Conservation (phyloP, 129 eudicot species). For the Dittrichia graveolens region DNA sequence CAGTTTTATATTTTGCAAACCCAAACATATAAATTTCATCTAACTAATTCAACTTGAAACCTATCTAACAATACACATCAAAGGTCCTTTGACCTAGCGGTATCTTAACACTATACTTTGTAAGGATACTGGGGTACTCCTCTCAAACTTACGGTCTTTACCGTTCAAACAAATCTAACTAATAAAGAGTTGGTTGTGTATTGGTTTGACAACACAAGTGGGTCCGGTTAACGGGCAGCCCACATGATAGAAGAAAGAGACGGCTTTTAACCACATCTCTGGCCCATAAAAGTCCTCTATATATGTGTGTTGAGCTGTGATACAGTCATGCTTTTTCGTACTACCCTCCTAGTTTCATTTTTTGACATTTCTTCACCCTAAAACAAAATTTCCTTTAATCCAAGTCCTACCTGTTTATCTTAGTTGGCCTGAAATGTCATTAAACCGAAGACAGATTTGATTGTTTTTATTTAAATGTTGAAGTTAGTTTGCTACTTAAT, state of each 20-base stretch:
- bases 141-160: no score
- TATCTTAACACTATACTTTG: no score
- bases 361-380: neutral
- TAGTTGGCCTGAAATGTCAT: neutral
- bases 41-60: no score
- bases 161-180: no score
- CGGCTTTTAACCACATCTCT: neutral
- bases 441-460: neutral
- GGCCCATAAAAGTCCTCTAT: neutral
- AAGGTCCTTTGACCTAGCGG: no score
- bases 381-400: neutral
- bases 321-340: conserved; percentile 8
- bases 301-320: conserved; percentile 25
- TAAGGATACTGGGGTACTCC: no score
- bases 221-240: conserved; percentile 10
- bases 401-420: neutral
- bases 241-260: conserved; percentile 21
- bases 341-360: neutral
- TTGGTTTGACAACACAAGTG: neutral
- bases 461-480: neutral
- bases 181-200: neutral
- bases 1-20: no score
- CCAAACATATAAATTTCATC: no score
- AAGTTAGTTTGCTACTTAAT: neutral
- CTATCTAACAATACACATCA: no score